These are phyloP conservation scores for Phytophthora pluvialis DNA, from an alignment of 352 stramenopile species.

Conservation along the genomic window DNA sequence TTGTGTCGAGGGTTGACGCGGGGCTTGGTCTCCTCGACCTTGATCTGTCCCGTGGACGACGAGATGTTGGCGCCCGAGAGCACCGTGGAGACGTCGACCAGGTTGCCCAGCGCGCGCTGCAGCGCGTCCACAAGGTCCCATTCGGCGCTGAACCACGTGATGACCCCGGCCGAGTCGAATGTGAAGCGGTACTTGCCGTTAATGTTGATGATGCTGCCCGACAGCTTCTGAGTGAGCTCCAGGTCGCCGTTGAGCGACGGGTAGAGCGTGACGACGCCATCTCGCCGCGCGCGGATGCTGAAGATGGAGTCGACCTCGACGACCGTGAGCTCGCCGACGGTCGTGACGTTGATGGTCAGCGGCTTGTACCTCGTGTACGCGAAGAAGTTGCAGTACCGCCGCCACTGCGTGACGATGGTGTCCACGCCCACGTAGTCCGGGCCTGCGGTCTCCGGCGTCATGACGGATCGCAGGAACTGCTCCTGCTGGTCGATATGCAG, in stretches of 20 bases:
- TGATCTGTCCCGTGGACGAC: constrained; percentile 60
- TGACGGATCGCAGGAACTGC: constrained; percentile 56
- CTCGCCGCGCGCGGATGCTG: constrained; percentile 42
- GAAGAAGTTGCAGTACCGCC: constrained; percentile 57
- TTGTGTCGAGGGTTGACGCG: constrained; percentile 39
- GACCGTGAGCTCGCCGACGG: constrained; percentile 47
- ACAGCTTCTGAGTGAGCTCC: constrained; percentile 57
- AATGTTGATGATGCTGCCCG: constrained; percentile 47
- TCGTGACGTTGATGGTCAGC: constrained; percentile 39
- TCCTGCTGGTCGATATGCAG: constrained; percentile 46
- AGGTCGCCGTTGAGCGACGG: constrained; percentile 47
- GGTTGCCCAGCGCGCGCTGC: constrained; percentile 43
- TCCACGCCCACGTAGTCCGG: constrained; percentile 66
- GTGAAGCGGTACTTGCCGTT: constrained; percentile 56
- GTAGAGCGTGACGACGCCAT: constrained; percentile 52
- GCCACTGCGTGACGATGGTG: constrained; percentile 58
- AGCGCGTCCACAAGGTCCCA: constrained; percentile 62
- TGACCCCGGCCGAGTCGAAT: constrained; percentile 43
- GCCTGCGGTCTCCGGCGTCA: constrained; percentile 48
- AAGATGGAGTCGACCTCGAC: constrained; percentile 50
- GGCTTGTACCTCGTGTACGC: constrained; percentile 44
- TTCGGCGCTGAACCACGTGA: constrained; percentile 63
- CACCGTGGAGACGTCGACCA: constrained; percentile 46
- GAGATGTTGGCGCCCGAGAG: constrained; percentile 60
- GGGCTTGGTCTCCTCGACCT: constrained; percentile 14